phyloP scores from a whole-genome alignment of 768 basidiomycete species.

The Dacryopinax spathularia region DNA sequence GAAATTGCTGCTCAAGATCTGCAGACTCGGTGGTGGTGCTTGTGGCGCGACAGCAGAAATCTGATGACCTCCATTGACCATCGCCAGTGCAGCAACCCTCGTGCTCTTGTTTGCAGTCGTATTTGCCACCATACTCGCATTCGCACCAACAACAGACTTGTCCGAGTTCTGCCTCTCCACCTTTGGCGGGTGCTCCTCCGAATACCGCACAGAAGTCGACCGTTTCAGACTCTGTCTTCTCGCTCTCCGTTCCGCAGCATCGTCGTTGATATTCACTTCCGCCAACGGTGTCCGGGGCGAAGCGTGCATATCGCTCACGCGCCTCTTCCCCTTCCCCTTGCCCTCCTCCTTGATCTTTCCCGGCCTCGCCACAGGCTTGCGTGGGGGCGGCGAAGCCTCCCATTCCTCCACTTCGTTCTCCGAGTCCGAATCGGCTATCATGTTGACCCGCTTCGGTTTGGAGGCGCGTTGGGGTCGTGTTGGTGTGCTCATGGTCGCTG shows the following conservation, averaged over 20 bases:
- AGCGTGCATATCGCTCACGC: conserved; percentile 11
- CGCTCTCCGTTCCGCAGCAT: conserved; percentile 71
- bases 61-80: conserved; percentile 20
- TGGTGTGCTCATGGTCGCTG: neutral
- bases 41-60: conserved; percentile 14
- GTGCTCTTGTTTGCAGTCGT: conserved; percentile 41
- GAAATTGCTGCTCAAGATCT: conserved; percentile 84
- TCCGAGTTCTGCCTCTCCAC: conserved; percentile 5
- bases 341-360: neutral
- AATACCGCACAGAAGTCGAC: conserved; percentile 16
- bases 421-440: neutral
- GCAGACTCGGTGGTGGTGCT: conserved; percentile 32
- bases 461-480: neutral
- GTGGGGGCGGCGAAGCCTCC: neutral
- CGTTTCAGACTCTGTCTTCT: conserved; percentile 30
- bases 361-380: neutral
- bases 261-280: conserved; percentile 50
- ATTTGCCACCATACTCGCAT: conserved; percentile 17
- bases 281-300: conserved; percentile 8
- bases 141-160: neutral
- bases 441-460: neutral
- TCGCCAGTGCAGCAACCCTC: conserved; percentile 36
- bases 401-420: neutral
- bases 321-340: conserved; percentile 13
- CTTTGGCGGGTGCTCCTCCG: conserved; percentile 12